Percentiles rank a stretch among this genome's conserved stretches.
Evolutionary conservation across 331 rosid species (phyloP).

Genomic region (Malus hybrid): DNA sequence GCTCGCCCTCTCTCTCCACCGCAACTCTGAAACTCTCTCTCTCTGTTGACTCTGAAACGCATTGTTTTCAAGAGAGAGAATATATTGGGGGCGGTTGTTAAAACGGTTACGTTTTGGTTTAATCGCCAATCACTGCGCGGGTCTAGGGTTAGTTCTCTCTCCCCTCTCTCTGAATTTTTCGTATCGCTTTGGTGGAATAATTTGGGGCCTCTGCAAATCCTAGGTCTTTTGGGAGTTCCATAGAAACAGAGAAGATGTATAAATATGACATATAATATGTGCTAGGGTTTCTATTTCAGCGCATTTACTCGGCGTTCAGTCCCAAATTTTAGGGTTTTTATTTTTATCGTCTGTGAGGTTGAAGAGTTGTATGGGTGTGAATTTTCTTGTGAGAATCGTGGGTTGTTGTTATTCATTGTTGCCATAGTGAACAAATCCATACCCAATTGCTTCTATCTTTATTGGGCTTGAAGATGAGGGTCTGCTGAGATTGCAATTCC

Average conservation of each 20-base stretch:
- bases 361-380: conserved; percentile 32
- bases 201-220: conserved; percentile 32
- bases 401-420: conserved; percentile 12
- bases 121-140: conserved; percentile 31
- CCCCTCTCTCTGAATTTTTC: conserved; percentile 7
- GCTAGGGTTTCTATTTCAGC: conserved; percentile 52
- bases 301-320: conserved; percentile 18
- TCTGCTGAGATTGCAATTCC: conserved; percentile 32
- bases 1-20: conserved; percentile 1
- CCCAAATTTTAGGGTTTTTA: conserved; percentile 34
- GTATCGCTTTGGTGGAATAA: background rate
- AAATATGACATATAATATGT: background rate
- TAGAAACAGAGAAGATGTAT: background rate
- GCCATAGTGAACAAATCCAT: background rate
- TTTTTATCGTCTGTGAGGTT: background rate
- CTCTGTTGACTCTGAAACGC: conserved; percentile 24
- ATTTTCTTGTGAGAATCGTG: conserved; percentile 10
- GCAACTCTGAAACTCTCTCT: conserved; percentile 3
- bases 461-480: conserved; percentile 28
- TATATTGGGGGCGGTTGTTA: conserved; percentile 33
- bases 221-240: conserved; percentile 26
- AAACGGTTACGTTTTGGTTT: conserved; percentile 46
- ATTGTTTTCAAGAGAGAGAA: conserved; percentile 30
- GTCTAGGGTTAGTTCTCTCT: conserved; percentile 59
- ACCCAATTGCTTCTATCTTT: background rate